Evolutionary conservation across 1,139 yeast genomes (phyloP).

Genomic region (Candida dubliniensis): DNA sequence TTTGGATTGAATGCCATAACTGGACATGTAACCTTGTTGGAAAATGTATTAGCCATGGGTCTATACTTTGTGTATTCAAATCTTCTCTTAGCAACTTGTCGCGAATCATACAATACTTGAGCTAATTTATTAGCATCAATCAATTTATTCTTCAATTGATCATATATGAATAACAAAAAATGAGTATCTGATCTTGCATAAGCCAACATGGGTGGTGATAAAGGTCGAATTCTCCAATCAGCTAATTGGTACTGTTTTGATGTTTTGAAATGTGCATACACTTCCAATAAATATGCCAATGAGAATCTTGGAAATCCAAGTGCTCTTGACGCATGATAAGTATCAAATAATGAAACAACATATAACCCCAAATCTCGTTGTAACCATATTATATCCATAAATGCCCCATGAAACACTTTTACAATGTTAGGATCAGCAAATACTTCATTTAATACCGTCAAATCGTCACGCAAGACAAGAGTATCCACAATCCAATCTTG

Average conservation of each 20-base stretch:
- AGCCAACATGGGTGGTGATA: constrained; percentile 70
- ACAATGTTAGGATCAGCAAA: constrained; percentile 79
- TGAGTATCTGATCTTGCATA: constrained; percentile 98
- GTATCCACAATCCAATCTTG: constrained; percentile 86
- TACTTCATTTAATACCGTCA: constrained; percentile 65
- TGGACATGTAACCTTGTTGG: constrained; percentile 45
- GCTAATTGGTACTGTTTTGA: constrained; percentile 94
- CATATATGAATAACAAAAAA: constrained; percentile 77
- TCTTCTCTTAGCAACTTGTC: constrained; percentile 78
- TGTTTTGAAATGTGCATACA: constrained; percentile 79
- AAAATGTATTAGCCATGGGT: constrained; percentile 37
- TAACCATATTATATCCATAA: constrained; percentile 95
- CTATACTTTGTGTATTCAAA: constrained; percentile 72
- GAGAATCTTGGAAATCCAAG: constrained; percentile 81
- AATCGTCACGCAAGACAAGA: constrained; percentile 67
- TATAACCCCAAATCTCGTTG: constrained; percentile 94
- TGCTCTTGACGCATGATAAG: constrained; percentile 82
- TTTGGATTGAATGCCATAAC: constrained; percentile 45
- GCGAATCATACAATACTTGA: constrained; percentile 70
- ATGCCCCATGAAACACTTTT: constrained; percentile 94
- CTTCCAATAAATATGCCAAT: constrained; percentile 79
- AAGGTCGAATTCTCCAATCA: constrained; percentile 94
- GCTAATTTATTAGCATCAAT: constrained; percentile 35
- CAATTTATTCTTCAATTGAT: constrained; percentile 66
- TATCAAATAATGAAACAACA: constrained; percentile 86